These are phyloP conservation scores for Tarenaya hassleriana DNA, from an alignment of 345 rosid species.

Conservation along the genomic window DNA sequence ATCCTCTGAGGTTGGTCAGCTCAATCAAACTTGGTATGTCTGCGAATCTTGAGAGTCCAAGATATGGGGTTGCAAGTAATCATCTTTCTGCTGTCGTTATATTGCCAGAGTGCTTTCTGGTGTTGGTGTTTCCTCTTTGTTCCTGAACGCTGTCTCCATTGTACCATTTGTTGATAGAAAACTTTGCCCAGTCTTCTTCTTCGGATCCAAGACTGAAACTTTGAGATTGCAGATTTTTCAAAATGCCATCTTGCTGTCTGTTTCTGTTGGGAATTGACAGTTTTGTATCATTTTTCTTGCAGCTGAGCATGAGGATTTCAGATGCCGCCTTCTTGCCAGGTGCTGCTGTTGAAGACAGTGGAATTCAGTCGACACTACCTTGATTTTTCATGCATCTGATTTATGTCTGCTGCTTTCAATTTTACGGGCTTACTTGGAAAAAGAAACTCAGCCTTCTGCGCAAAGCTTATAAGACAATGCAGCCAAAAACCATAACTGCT, in stretches of 20 bases:
- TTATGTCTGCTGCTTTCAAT: conserved; percentile 21
- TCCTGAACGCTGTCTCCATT: background rate
- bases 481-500: conserved; percentile 19
- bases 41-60: no score
- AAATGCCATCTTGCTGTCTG: background rate
- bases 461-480: conserved; percentile 25
- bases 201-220: background rate
- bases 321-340: background rate
- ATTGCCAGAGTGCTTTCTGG: background rate
- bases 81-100: background rate
- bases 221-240: background rate
- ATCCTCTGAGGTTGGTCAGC: no score
- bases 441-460: conserved; percentile 10
- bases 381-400: conserved; percentile 26
- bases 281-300: conserved; percentile 5
- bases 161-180: background rate
- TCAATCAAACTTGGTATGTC: no score
- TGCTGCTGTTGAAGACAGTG: conserved; percentile 15
- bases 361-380: conserved; percentile 14
- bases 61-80: background rate
- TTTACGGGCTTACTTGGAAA: conserved; percentile 12
- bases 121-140: no score
- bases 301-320: conserved; percentile 18
- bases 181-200: background rate
- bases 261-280: no score